phyloP scores from a whole-genome alignment of 768 basidiomycete genomes.

The Pleurotus djamor region DNA sequence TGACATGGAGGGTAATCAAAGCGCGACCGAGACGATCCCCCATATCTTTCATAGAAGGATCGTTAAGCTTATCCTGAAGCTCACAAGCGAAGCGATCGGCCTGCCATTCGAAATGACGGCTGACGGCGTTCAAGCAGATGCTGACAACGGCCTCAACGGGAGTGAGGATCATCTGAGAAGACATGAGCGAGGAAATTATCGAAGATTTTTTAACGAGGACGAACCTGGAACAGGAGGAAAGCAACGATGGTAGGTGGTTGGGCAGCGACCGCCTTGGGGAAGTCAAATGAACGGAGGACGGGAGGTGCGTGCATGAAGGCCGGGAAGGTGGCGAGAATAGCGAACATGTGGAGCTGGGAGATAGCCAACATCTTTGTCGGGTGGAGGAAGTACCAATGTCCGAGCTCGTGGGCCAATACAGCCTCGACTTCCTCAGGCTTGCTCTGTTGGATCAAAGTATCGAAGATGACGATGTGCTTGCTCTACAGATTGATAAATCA shows the following conservation, averaged over 20 bases:
- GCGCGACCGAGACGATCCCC: slow-evolving; percentile 82
- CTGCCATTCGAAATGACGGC: slow-evolving; percentile 88
- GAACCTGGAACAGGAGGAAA: slow-evolving; percentile 81
- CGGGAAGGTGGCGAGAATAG: slow-evolving; percentile 85
- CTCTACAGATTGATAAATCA: slow-evolving; percentile 39
- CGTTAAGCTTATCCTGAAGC: slow-evolving; percentile 48
- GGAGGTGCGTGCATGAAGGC: slow-evolving; percentile 83
- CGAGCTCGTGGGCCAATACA: slow-evolving; percentile 96
- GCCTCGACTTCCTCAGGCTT: slow-evolving; percentile 94
- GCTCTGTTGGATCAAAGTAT: slow-evolving; percentile 92
- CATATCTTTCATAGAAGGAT: slow-evolving; percentile 68
- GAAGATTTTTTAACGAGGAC: not conserved
- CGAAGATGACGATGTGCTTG: slow-evolving; percentile 96
- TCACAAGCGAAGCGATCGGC: slow-evolving; percentile 88
- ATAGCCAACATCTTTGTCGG: slow-evolving; percentile 86
- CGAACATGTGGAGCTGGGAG: slow-evolving; percentile 86
- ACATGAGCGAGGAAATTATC: not conserved
- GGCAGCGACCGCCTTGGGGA: slow-evolving; percentile 60
- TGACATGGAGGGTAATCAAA: slow-evolving; percentile 82
- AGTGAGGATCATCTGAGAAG: slow-evolving; percentile 67
- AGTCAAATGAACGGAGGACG: slow-evolving; percentile 79
- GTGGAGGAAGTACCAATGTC: slow-evolving; percentile 94
- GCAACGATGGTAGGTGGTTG: slow-evolving; percentile 80
- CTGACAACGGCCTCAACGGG: slow-evolving; percentile 75
- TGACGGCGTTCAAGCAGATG: slow-evolving; percentile 78